A percentile compares a stretch with the other conserved stretches of the same genome.
Conservation (phyloP, 2,329 filamentous ascomycete genomes). For the Aschersonia sp. region DNA sequence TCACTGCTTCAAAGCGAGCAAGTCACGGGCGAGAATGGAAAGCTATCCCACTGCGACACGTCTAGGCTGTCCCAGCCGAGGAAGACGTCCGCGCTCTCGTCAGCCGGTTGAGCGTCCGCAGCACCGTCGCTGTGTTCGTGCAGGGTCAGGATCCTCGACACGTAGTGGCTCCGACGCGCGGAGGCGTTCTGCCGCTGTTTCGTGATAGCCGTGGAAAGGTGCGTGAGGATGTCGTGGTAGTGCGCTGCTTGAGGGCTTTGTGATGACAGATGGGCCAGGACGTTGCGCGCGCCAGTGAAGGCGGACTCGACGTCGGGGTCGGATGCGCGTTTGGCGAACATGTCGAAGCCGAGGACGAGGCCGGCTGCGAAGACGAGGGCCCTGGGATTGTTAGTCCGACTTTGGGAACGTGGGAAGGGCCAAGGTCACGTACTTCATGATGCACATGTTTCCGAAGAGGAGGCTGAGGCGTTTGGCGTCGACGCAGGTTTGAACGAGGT, state of each 20-base stretch:
- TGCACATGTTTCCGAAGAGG: conserved; percentile 40
- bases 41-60: conserved; percentile 17
- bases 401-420: too few relatives aligned
- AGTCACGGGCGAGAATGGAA: conserved; percentile 8
- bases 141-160: conserved; percentile 12
- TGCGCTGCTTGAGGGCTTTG: conserved; percentile 41
- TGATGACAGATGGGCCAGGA: conserved; percentile 30
- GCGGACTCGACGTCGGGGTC: conserved; percentile 30
- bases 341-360: conserved; percentile 39
- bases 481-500: conserved; percentile 37
- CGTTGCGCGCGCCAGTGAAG: conserved; percentile 33
- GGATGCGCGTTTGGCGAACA: conserved; percentile 32
- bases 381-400: conserved; percentile 12
- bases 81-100: conserved; percentile 7
- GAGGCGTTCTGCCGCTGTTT: conserved; percentile 18
- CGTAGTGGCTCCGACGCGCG: conserved; percentile 12
- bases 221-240: conserved; percentile 39
- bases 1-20: neutral
- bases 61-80: conserved; percentile 16
- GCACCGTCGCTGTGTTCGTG: neutral
- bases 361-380: conserved; percentile 42
- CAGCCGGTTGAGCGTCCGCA: neutral
- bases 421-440: conserved; percentile 32
- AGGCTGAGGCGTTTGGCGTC: conserved; percentile 28
- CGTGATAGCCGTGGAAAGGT: conserved; percentile 28